Evolutionary conservation across 2,329 filamentous ascomycete species (phyloP), one percentile per base, ranked within the genome.

Genomic region (Calonectria naviculata): DNA sequence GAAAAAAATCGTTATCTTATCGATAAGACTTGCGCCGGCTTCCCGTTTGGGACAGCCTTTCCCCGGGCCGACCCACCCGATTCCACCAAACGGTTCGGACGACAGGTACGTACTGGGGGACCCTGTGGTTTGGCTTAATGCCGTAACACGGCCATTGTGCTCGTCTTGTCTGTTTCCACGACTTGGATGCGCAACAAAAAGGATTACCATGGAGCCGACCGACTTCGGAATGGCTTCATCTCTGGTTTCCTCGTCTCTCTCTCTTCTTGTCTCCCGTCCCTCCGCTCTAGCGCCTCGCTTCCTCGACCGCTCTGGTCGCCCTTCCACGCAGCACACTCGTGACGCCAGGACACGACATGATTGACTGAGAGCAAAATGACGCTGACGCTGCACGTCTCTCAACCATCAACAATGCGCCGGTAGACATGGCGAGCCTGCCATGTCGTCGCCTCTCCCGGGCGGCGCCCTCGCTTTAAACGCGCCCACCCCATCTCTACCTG

Each of bases 1-100:
- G 34, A 76, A 73, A 77, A 78, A 80, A 76, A 75, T 72, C 63
- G 60, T 71, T 76, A 72, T 74, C 74, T 81, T 81, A 82, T 82
- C 81, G 80, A 81, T 82, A 81, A 78, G 66, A 21, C 34, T 38
- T 28, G 6, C 21, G 21, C 26, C 36, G 31, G 8, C 5, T 58
- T 38, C 52, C 52, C 31, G 5, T 58, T 58, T 58, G 21, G 52
- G 52, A 38, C n/a, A 24, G 31, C n/a, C 36, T 60, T 41, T 29
- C 24, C 42, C 64, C 42, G 65, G 54, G 31, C 65, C 44, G 65
- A 47, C 54, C 54, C 56, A 52, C 44, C 56, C 54, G 54, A 44
- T 17, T 29, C 34, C 52, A 15, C 52, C 31, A 58, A 58, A 58
- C 34, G 21, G 34, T 58, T 38, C 21, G 24, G 21, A 38, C n/a